phyloP scores from a whole-genome alignment of 768 basidiomycete genomes.

The Phaffia australis region DNA sequence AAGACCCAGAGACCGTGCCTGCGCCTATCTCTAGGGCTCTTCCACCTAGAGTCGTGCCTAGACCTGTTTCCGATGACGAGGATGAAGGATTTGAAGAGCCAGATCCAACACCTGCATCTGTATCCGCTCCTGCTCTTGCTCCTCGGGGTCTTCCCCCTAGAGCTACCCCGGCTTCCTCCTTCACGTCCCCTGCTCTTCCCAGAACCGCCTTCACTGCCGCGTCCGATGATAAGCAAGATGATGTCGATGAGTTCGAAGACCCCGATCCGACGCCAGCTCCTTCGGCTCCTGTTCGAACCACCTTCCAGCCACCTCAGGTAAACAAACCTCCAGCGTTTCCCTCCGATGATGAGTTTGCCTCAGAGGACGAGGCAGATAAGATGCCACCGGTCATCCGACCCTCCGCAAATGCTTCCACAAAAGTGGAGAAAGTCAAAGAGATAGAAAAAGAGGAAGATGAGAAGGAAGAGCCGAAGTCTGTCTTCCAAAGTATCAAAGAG shows the following conservation, averaged over 20 bases:
- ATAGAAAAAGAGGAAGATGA: no score
- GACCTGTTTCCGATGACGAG: conserved; percentile 12
- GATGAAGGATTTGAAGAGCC: conserved; percentile 22
- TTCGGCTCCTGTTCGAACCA: conserved; percentile 24
- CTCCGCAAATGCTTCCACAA: no score
- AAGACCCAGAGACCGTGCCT: conserved; percentile 6
- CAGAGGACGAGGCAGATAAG: neutral
- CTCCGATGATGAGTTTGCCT: conserved; percentile 4
- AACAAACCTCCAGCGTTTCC: conserved; percentile 2
- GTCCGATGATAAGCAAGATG: conserved; percentile 37
- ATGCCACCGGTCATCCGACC: neutral
- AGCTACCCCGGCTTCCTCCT: no score
- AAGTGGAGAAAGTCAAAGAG: no score
- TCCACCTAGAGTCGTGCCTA: conserved; percentile 8
- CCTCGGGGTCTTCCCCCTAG: neutral
- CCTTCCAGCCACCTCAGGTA: neutral
- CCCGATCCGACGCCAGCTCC: conserved; percentile 39
- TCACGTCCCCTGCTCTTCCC: neutral
- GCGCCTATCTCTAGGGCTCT: conserved; percentile 15
- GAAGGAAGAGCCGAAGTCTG: no score
- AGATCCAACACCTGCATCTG: conserved; percentile 33
- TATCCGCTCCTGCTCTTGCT: conserved; percentile 34
- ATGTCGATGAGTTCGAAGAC: conserved; percentile 37
- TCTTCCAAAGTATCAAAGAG: no score
- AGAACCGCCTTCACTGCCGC: conserved; percentile 6